phyloP scores from a whole-genome alignment of 169 alveolate species.

The Cryptosporidium bovis region DNA sequence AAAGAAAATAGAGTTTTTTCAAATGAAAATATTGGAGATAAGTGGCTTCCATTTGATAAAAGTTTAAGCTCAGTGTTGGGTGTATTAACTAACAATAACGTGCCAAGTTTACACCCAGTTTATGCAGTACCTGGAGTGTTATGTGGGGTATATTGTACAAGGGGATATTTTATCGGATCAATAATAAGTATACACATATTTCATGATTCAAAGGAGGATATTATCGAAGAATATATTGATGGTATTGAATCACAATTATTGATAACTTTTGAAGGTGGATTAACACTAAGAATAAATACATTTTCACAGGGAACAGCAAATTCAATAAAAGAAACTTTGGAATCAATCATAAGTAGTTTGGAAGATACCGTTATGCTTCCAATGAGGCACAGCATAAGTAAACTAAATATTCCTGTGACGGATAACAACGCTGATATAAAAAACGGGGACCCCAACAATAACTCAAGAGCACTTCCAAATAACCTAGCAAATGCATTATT shows the following conservation, averaged over 20 bases:
- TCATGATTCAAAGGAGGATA: constrained; percentile 42
- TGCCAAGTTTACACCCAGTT: constrained; percentile 43
- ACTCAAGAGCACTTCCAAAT: neutral
- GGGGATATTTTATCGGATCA: constrained; percentile 71
- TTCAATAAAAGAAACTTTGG: constrained; percentile 37
- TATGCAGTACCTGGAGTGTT: constrained; percentile 69
- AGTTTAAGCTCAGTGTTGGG: constrained; percentile 21
- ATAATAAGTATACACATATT: constrained; percentile 14
- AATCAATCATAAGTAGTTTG: constrained; percentile 18
- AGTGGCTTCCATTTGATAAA: constrained; percentile 59
- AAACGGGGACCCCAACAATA: neutral
- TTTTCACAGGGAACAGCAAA: constrained; percentile 69
- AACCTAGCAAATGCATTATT: constrained; percentile 20
- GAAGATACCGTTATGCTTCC: constrained; percentile 50
- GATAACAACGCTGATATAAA: neutral
- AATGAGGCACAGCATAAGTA: constrained; percentile 21
- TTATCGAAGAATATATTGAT: constrained; percentile 38
- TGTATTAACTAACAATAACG: constrained; percentile 24
- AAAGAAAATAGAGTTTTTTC: neutral
- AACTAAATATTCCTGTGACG: neutral
- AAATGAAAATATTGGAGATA: neutral
- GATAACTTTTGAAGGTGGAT: constrained; percentile 68
- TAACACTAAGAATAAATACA: constrained; percentile 29
- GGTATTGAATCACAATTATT: constrained; percentile 46
- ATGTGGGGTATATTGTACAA: constrained; percentile 25